Evolutionary conservation across 179 eudicot species (phyloP), one percentile per base, ranked within the genome.

Genomic region (Carnegiea gigantea): DNA sequence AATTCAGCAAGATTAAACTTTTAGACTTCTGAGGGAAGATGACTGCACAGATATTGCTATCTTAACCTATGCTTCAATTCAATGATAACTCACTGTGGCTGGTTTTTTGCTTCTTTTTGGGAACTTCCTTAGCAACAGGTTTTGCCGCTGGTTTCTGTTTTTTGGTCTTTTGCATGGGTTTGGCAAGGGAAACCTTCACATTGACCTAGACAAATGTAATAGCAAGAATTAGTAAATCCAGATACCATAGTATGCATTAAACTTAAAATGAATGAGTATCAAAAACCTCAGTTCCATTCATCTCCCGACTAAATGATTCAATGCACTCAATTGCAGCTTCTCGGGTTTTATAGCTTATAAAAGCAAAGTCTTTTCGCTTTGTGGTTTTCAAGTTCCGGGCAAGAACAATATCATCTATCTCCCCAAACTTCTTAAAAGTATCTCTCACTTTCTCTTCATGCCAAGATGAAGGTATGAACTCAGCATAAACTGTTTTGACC

Each of bases 401-500:
- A 84, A 92, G 93, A 83, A 82, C 87, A 83, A 92, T 84, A 84
- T 80, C 90, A 78, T 91, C 93, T 85, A 92, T 87, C 83, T 90
- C 93, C 80, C 96, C 96, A 85, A 88, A 90, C 81, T 80, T 86
- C 79, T 86, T 82, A 77, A 92, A 92, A 77, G 82, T 78, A 64
- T 87, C 83, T 71, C 77, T 88, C 82, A 91, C 91, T 83, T 84
- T 86, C 78, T 82, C 90, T 84, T 89, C 96, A 84, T 85, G 87
- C 96, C 96, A 92, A 24, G 90, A 87, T 60, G 85, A 86, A 68
- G 93, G 96, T 82, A 92, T 73, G 77, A 88, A 84, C 84, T 92
- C 93, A 73, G 91, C 96, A 86, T 88, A 92, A 81, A 92, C 90
- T 24, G 93, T 87, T 89, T 86, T 89, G 64, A 89, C 92, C 96